Evolutionary conservation across 2,329 filamentous ascomycete genomes (phyloP), one percentile per base, ranked within the genome.

Genomic region (Akanthomyces muscarius): DNA sequence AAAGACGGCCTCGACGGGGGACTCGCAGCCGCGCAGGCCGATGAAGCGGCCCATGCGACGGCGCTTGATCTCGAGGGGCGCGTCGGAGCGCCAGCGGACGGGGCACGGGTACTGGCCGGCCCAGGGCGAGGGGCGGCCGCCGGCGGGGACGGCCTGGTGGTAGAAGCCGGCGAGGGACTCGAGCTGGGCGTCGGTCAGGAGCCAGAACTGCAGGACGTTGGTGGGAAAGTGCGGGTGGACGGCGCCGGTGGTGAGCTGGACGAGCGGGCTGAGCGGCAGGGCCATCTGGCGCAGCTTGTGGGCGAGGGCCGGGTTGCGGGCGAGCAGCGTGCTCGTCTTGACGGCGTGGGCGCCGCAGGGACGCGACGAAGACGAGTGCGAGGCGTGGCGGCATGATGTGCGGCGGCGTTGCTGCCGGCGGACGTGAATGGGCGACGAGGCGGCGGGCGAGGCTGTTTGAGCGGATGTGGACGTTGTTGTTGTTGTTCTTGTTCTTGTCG

Each of bases 21-120:
- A 72, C 45, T 80, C 76, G 65, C 79, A 81, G 2, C 87, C 89
- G 57, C 85, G 77, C 63, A 92, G 77, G 14, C 89, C 89, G 71
- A 92, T 91, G 68, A 92, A 92, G 68, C 84, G 80, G 52, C 89
- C 89, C 71, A 92, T 85, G 75, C 87, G 86, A 65, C 89, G 79
- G 65, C 89, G 81, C 80, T 92, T 92, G 71, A 92, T 82, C 73
- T 87, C 84, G 30, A 87, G 72, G 2, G 78, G 74, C 64, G 86
- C 73, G 64, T 80, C 75, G 5, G 74, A 73, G 2, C 74, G 72
- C 89, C 89, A 92, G 60, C 78, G 74, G 70, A 92, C 83, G n/a
- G 84, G 86, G 67, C 85, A 86, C 0, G 89, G 89, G 72, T 92
- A 92, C 65, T 83, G 78, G 56, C 72, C 67, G 2, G 82, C 82